phyloP scores from a whole-genome alignment of 257 asterid genomes.

The Solanum sitiens region DNA sequence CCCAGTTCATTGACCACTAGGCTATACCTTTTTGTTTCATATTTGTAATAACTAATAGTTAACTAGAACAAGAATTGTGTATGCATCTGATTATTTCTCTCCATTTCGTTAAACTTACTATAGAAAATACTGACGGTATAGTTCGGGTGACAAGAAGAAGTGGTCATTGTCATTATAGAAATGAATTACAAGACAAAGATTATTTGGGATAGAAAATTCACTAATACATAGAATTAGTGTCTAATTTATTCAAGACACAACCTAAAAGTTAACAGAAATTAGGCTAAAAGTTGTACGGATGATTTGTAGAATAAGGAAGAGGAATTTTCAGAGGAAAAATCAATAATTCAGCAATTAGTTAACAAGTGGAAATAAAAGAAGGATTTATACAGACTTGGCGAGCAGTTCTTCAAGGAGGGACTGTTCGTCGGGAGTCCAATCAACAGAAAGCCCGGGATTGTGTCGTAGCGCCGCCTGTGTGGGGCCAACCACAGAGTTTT shows the following conservation, averaged over 20 bases:
- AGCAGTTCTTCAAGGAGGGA: conserved; percentile 69
- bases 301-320: neutral
- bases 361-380: neutral
- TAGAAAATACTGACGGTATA: neutral
- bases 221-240: neutral
- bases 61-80: neutral
- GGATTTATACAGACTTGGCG: conserved; percentile 33
- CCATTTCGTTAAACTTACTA: neutral
- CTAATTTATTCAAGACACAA: neutral
- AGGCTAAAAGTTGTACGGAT: neutral
- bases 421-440: conserved; percentile 79
- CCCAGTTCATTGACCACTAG: neutral
- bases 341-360: neutral
- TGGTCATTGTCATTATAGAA: neutral
- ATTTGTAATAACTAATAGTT: neutral
- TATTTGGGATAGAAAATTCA: neutral
- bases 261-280: neutral
- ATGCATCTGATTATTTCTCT: neutral
- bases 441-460: conserved; percentile 64
- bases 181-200: neutral
- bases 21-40: neutral
- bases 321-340: neutral
- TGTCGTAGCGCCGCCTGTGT: conserved; percentile 56
- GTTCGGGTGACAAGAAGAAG: neutral
- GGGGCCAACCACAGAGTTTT: conserved; percentile 50